A percentile compares a stretch with the other conserved stretches of the same genome.
These are phyloP conservation scores for Yarrowia keelungensis DNA, from an alignment of 805 yeast genomes.

Conservation along the genomic window DNA sequence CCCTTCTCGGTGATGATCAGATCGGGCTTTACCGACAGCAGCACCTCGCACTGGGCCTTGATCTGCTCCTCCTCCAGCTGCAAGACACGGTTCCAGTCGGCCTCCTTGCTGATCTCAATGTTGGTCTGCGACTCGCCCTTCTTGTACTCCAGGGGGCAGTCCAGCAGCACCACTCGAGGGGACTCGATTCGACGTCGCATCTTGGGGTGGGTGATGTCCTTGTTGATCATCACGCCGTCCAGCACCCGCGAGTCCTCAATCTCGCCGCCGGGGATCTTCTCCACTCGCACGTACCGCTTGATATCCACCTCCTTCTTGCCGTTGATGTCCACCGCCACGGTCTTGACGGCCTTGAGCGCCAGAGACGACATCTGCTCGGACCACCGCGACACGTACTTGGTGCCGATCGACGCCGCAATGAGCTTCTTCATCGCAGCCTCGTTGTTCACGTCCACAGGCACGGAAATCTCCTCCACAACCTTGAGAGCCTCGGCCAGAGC, in stretches of 20 bases:
- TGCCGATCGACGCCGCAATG: constrained; percentile 91
- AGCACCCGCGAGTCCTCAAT: constrained; percentile 86
- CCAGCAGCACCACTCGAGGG: constrained; percentile 87
- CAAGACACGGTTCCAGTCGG: constrained; percentile 93
- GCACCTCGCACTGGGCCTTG: constrained; percentile 80
- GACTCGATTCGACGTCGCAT: constrained; percentile 90
- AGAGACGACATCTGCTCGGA: constrained; percentile 87
- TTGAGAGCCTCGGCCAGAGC: constrained; percentile 91
- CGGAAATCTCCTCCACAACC: constrained; percentile 80
- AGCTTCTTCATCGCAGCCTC: constrained; percentile 86
- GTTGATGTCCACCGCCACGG: constrained; percentile 67
- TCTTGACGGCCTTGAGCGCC: constrained; percentile 85
- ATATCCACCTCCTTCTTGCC: constrained; percentile 81
- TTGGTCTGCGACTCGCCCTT: constrained; percentile 99
- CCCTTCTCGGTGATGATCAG: constrained; percentile 98
- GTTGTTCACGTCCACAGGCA: constrained; percentile 81
- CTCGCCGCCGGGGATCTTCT: constrained; percentile 98
- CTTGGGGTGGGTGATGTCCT: constrained; percentile 98
- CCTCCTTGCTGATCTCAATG: constrained; percentile 94
- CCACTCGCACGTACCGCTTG: constrained; percentile 91
- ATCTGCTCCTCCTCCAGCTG: constrained; percentile 99
- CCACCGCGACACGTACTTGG: constrained; percentile 93
- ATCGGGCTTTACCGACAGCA: constrained; percentile 86
- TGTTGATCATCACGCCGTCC: constrained; percentile 91
- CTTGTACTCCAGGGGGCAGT: constrained; percentile 97